Percentiles rank a stretch among this genome's conserved stretches.
Evolutionary conservation across 129 eudicot genomes (phyloP).

Genomic region (Rutidosis leptorrhynchoides): DNA sequence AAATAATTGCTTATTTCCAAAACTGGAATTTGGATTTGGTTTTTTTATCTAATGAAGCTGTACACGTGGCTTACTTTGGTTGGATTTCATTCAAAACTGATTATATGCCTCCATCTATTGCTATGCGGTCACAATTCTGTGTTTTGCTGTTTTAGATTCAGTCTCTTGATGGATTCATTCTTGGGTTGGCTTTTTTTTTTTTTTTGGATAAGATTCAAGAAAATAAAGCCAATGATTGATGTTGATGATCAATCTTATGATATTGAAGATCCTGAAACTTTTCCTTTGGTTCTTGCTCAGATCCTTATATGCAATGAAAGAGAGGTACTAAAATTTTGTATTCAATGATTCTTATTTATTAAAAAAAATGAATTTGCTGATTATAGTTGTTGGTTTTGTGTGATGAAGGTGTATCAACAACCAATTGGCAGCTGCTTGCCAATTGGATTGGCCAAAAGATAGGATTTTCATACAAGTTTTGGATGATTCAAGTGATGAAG

Average conservation of each 20-base stretch:
- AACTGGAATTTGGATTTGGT: slow-evolving; percentile 61
- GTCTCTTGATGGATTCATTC: slow-evolving; percentile 67
- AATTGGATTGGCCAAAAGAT: slow-evolving; percentile 89
- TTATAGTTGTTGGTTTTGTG: slow-evolving; percentile 21
- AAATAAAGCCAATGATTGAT: slow-evolving; percentile 52
- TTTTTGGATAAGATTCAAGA: slow-evolving; percentile 78
- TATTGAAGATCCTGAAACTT: slow-evolving; percentile 53
- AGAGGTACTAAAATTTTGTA: slow-evolving; percentile 52
- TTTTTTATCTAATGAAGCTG: slow-evolving; percentile 55
- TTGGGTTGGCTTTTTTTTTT: slow-evolving; percentile 75
- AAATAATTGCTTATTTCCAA: slow-evolving; percentile 67
- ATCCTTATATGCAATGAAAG: slow-evolving; percentile 93
- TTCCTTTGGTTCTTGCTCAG: slow-evolving; percentile 95
- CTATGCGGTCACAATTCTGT: slow-evolving; percentile 55
- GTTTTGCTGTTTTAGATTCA: slow-evolving; percentile 80
- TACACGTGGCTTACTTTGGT: slow-evolving; percentile 56
- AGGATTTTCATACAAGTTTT: slow-evolving; percentile 66
- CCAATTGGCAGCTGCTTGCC: slow-evolving; percentile 75
- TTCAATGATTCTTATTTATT: neutral
- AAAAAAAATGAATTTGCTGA: slow-evolving; percentile 6
- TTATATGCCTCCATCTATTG: slow-evolving; percentile 62
- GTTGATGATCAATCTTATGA: slow-evolving; percentile 43
- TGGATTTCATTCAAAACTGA: slow-evolving; percentile 73
- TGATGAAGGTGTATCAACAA: slow-evolving; percentile 63
- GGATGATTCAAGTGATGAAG: slow-evolving; percentile 85